A percentile compares a stretch with the other conserved stretches of the same genome.
phyloP scores from a whole-genome alignment of 441 rosid genomes.

The Adansonia rubrostipa region DNA sequence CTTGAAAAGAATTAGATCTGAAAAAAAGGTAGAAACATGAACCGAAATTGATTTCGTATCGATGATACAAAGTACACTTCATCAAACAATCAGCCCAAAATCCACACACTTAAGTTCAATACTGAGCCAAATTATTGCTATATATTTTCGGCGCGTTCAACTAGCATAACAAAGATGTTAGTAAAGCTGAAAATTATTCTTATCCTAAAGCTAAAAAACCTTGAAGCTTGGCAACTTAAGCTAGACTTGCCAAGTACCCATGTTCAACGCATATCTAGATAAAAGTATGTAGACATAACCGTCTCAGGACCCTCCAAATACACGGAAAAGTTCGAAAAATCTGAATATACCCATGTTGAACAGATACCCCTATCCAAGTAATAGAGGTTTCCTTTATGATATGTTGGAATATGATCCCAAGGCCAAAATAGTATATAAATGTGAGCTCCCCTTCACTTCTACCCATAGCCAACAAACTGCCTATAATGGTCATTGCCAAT shows the following conservation, averaged over 20 bases:
- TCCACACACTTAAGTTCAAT: not conserved
- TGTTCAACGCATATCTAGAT: too few species aligned
- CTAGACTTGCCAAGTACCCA: too few species aligned
- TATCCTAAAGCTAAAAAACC: not conserved
- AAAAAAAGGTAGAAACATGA: conserved; percentile 7
- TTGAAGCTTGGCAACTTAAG: too few species aligned
- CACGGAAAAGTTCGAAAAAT: too few species aligned
- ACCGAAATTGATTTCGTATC: conserved; percentile 1
- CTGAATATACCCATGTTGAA: too few species aligned
- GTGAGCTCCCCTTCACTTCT: not conserved
- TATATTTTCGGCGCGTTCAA: not conserved
- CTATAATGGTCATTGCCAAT: not conserved
- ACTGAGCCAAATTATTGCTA: not conserved
- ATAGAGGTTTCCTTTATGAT: not conserved
- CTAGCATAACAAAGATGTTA: not conserved
- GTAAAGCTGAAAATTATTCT: not conserved
- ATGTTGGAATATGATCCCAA: conserved; percentile 14
- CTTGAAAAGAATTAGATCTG: conserved; percentile 79
- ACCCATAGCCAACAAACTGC: not conserved
- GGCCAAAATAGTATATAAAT: not conserved
- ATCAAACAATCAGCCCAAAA: not conserved
- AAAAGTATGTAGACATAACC: too few species aligned
- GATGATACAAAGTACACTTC: not conserved
- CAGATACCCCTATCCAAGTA: not conserved
- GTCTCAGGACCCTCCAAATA: too few species aligned